These are phyloP conservation scores for Dothistroma pini DNA, from an alignment of 2,329 filamentous ascomycete genomes.

Conservation along the genomic window DNA sequence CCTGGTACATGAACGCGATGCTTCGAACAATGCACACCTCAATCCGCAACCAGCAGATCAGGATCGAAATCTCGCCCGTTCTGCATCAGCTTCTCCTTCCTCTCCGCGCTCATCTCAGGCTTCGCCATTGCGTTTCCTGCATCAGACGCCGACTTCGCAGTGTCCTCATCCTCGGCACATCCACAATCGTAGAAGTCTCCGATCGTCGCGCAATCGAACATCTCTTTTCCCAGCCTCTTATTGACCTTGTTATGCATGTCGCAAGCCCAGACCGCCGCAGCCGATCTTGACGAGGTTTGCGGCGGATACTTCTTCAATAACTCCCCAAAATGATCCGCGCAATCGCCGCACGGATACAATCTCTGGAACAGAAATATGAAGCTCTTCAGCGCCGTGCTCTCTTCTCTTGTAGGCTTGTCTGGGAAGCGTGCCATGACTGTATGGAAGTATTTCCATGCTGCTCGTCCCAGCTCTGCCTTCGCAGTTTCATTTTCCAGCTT, in stretches of 20 bases:
- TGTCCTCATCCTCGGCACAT: conserved; percentile 53
- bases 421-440: conserved; percentile 65
- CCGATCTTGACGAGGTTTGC: conserved; percentile 58
- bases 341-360: conserved; percentile 65
- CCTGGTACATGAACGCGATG: no score
- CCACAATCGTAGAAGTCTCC: conserved; percentile 66
- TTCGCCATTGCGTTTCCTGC: conserved; percentile 14
- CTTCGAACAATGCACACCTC: not conserved
- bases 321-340: conserved; percentile 60
- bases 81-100: conserved; percentile 28
- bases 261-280: conserved; percentile 64
- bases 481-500: conserved; percentile 79
- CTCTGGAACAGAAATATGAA: conserved; percentile 63
- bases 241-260: conserved; percentile 66
- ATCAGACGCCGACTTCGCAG: conserved; percentile 10
- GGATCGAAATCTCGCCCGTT: conserved; percentile 32
- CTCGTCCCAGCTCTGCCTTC: conserved; percentile 65
- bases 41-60: conserved; percentile 22
- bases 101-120: conserved; percentile 29
- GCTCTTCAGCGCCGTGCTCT: conserved; percentile 56
- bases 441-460: conserved; percentile 64
- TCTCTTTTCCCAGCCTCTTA: conserved; percentile 55
- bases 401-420: conserved; percentile 58
- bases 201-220: conserved; percentile 62
- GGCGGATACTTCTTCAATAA: conserved; percentile 61